These are phyloP conservation scores for Colletotrichum musicola DNA, from an alignment of 2,329 filamentous ascomycete species.

Conservation along the genomic window DNA sequence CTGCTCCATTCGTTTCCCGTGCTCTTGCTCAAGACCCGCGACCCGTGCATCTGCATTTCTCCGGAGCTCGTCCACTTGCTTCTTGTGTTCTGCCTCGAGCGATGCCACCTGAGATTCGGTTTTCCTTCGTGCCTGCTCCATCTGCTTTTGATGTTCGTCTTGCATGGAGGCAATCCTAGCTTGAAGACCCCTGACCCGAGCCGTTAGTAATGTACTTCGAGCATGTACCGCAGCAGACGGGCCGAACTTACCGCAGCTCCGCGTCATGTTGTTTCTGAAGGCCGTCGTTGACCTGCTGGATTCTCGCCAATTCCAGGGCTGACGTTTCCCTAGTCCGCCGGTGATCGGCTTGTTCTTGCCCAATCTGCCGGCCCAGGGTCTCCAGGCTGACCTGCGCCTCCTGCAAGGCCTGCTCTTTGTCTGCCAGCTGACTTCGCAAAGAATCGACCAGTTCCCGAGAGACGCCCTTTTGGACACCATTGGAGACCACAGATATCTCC, in stretches of 20 bases:
- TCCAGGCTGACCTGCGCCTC: constrained; percentile 60
- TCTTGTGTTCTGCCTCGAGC: constrained; percentile 47
- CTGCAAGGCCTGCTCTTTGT: constrained; percentile 70
- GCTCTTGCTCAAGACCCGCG: constrained; percentile 36
- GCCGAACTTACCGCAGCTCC: constrained; percentile 66
- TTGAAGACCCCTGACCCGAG: constrained; percentile 30
- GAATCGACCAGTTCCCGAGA: constrained; percentile 94
- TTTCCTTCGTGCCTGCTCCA: constrained; percentile 57
- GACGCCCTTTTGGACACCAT: constrained; percentile 87
- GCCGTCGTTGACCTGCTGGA: constrained; percentile 77
- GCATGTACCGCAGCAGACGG: background rate
- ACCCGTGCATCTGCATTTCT: constrained; percentile 12
- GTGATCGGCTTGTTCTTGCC: constrained; percentile 81
- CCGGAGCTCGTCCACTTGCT: constrained; percentile 43
- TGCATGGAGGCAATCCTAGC: constrained; percentile 38
- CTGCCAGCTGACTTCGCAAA: constrained; percentile 80
- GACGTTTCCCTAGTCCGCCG: constrained; percentile 72
- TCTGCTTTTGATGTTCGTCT: constrained; percentile 37
- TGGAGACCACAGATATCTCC: constrained; percentile 84
- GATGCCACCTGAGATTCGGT: constrained; percentile 59
- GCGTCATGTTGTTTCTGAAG: constrained; percentile 78
- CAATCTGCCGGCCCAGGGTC: constrained; percentile 66
- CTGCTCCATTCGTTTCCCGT: constrained; percentile 48
- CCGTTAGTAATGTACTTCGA: background rate
- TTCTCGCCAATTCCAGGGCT: constrained; percentile 64